Conservation (phyloP, 192 early-diverging fungal species). For the Dissophora ornata region DNA sequence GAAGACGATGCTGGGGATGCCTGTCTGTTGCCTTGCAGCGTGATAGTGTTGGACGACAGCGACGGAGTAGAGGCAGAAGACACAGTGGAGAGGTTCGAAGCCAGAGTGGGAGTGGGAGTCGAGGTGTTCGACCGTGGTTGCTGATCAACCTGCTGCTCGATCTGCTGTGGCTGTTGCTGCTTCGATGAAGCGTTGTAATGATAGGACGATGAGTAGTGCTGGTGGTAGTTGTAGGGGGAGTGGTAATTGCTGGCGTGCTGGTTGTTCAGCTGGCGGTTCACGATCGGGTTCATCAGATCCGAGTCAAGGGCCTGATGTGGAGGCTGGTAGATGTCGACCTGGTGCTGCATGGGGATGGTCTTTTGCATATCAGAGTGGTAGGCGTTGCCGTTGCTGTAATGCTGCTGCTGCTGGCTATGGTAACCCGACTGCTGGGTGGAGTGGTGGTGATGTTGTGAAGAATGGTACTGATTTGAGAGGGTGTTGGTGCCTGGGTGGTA, state of each 20-base stretch:
- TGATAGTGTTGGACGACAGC: conserved; percentile 22
- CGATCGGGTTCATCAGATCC: conserved; percentile 31
- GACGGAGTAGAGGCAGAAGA: conserved; percentile 48
- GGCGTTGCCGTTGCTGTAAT: conserved; percentile 1
- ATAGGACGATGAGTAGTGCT: conserved; percentile 15
- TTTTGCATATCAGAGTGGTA: conserved; percentile 30
- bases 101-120: conserved; percentile 37
- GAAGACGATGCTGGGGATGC: conserved; percentile 20
- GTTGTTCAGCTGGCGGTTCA: conserved; percentile 45
- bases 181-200: conserved; percentile 11
- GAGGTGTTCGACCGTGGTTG: conserved; percentile 28
- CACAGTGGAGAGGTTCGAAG: conserved; percentile 35
- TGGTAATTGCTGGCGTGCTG: conserved; percentile 32
- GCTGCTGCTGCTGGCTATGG: conserved; percentile 13
- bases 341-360: conserved; percentile 17
- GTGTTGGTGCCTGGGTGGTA: conserved; percentile 23
- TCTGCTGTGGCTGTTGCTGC: conserved; percentile 10
- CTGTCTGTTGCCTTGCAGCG: conserved; percentile 15
- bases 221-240: conserved; percentile 10
- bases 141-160: conserved; percentile 10
- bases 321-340: conserved; percentile 46
- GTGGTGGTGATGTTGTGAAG: conserved; percentile 5
- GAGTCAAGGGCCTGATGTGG: conserved; percentile 25
- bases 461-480: conserved; percentile 20
- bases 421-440: conserved; percentile 9